Percentiles rank a stretch among this genome's conserved stretches.
These are phyloP conservation scores for Globisporangium orthogonon DNA, from an alignment of 352 stramenopile species.

Conservation along the genomic window DNA sequence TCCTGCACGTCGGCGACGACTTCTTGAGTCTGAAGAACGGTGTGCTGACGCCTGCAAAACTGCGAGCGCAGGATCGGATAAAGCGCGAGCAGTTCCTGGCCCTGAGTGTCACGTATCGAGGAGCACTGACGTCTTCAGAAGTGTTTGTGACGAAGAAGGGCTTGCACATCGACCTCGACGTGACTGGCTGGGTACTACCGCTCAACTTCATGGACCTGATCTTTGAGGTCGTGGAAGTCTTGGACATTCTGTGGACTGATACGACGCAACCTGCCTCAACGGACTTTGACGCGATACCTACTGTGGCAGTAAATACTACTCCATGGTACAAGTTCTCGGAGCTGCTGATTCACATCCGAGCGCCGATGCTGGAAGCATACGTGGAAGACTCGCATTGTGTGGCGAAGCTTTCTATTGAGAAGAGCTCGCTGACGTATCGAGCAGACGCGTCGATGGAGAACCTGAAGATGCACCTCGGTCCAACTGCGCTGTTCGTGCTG, in stretches of 20 bases:
- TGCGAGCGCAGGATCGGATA: constrained; percentile 51
- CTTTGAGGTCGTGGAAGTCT: constrained; percentile 66
- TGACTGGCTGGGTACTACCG: constrained; percentile 76
- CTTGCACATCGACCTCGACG: constrained; percentile 50
- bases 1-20: constrained; percentile 79
- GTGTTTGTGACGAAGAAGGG: constrained; percentile 64
- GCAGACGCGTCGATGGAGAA: constrained; percentile 58
- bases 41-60: constrained; percentile 54
- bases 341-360: constrained; percentile 64
- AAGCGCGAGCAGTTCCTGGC: constrained; percentile 48
- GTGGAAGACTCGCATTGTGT: constrained; percentile 85
- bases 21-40: constrained; percentile 81
- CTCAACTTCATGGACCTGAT: constrained; percentile 63
- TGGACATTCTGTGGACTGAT: constrained; percentile 64
- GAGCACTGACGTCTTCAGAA: constrained; percentile 21
- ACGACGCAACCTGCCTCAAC: not conserved
- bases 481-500: constrained; percentile 77
- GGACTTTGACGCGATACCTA: constrained; percentile 7
- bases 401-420: constrained; percentile 79
- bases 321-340: constrained; percentile 64
- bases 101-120: constrained; percentile 62
- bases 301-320: constrained; percentile 1
- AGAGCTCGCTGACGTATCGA: constrained; percentile 61
- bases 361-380: constrained; percentile 79
- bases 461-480: constrained; percentile 62